Percentiles rank a stretch among this genome's conserved stretches.
These are phyloP conservation scores for Pyrenochaeta sp. DNA, from an alignment of 2,329 filamentous ascomycete species.

Conservation along the genomic window DNA sequence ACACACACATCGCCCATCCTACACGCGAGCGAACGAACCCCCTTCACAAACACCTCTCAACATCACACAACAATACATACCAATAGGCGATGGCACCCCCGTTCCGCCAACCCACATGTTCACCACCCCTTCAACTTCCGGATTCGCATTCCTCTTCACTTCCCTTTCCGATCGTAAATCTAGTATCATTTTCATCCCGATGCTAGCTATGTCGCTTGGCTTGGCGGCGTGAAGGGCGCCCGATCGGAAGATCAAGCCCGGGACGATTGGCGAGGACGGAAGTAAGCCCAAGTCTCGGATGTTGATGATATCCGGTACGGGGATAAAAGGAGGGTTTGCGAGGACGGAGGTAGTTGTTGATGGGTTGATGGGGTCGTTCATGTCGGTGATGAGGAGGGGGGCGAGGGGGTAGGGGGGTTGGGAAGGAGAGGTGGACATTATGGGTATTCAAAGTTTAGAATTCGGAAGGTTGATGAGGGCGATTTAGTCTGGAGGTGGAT, in stretches of 20 bases:
- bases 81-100: conserved; percentile 10
- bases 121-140: conserved; percentile 15
- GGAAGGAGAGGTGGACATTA: background rate
- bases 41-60: background rate
- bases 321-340: conserved; percentile 17
- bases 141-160: conserved; percentile 1
- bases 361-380: conserved; percentile 5
- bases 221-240: conserved; percentile 9
- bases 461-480: background rate
- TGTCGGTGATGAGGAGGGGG: conserved; percentile 10
- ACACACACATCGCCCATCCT: no score
- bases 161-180: conserved; percentile 19
- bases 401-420: conserved; percentile 2
- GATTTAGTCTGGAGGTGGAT: background rate
- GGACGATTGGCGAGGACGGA: background rate
- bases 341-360: conserved; percentile 7
- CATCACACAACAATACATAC: background rate
- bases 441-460: background rate
- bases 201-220: conserved; percentile 1
- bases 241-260: conserved; percentile 19
- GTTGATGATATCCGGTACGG: conserved; percentile 20
- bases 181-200: conserved; percentile 17
- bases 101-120: conserved; percentile 5
- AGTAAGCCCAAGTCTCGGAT: conserved; percentile 21
- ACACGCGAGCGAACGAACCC: no score